Evolutionary conservation across 352 stramenopile genomes (phyloP).

Genomic region (Paralagenidium karlingii): DNA sequence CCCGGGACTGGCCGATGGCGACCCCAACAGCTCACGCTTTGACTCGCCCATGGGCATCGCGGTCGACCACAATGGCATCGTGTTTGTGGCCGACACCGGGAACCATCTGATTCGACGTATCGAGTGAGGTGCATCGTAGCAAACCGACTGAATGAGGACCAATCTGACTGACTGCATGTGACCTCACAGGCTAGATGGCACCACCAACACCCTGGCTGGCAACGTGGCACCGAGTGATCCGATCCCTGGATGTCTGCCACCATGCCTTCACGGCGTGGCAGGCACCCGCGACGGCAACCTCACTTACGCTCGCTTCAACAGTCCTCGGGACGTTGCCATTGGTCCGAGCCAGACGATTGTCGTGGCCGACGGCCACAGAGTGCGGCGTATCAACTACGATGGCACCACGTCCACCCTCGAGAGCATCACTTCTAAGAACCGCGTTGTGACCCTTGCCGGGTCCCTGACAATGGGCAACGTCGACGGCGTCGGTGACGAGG

Average conservation of each 20-base stretch:
- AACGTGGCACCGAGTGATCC: slow-evolving; percentile 33
- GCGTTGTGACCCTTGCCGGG: slow-evolving; percentile 89
- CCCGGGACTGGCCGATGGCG: slow-evolving; percentile 84
- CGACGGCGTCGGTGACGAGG: slow-evolving; percentile 81
- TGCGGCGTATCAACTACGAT: slow-evolving; percentile 78
- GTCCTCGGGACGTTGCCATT: slow-evolving; percentile 86
- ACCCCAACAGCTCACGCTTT: slow-evolving; percentile 65
- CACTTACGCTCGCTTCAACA: slow-evolving; percentile 85
- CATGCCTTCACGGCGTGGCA: slow-evolving; percentile 81
- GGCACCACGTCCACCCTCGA: slow-evolving; percentile 39
- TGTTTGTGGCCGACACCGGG: slow-evolving; percentile 93
- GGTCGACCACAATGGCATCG: slow-evolving; percentile 52
- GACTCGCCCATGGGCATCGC: slow-evolving; percentile 87
- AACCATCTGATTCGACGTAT: slow-evolving; percentile 91
- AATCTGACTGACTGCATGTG: background rate
- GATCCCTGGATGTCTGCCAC: slow-evolving; percentile 77
- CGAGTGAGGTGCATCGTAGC: slow-evolving; percentile 37
- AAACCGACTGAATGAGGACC: slow-evolving; percentile 14
- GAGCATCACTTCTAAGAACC: slow-evolving; percentile 39
- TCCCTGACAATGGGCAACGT: slow-evolving; percentile 38
- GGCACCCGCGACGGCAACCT: slow-evolving; percentile 82
- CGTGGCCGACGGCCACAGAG: slow-evolving; percentile 82
- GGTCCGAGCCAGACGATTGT: slow-evolving; percentile 69
- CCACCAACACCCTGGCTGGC: slow-evolving; percentile 51
- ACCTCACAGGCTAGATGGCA: slow-evolving; percentile 19